Base-by-base conservation (phyloP, 306 rosid genomes). In the Oemleria cerasiformis region DNA sequence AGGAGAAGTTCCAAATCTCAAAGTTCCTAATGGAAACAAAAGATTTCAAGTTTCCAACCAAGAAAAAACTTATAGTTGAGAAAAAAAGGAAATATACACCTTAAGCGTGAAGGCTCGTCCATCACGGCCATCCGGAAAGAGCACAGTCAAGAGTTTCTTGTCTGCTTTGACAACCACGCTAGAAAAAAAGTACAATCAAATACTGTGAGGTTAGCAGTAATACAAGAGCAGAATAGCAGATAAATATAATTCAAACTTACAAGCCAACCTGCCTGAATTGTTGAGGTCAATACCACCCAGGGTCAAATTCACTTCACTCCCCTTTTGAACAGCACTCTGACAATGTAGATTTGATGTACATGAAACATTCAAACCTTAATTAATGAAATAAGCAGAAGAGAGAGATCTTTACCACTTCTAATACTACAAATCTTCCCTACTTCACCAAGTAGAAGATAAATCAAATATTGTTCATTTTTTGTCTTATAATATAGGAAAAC, bases 251-350 rank as follows among this genome's bases (percentile, higher is more conserved):
- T 79, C 44, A 53, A 71, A 68, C 78, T 75, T 74, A 76, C 82
- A 82, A 85, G 88, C 97, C 87, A 86, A 95, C 99, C 99, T 95
- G 92, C 99, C 97, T 88, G 99, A 89, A 88, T 92, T 95, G 96
- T 95, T 95, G 96, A 95, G 99, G 73, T 95, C 99, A 78, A 91
- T 95, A 79, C 99, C 99, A 62, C 99, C 99, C 8, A 95, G 96
- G 71, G 96, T 95, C 86, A 95, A 84, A 85, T 95, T 89, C 74
- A 81, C 97, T 81, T 92, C 99, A 78, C 86, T 85, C 60, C 93
- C 99, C 86, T 78, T 92, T 60, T 65, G 85, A 77, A 88, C 88
- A 45, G 83, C 88, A 83, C 80, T 88, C 97, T 95, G 86, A 55
- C 34, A 75, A 74, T 41, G 51, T 57, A 59, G 44, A 73, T 67